Base-by-base conservation (phyloP, 139 green algal species). In the Chlamydomonas urium region DNA sequence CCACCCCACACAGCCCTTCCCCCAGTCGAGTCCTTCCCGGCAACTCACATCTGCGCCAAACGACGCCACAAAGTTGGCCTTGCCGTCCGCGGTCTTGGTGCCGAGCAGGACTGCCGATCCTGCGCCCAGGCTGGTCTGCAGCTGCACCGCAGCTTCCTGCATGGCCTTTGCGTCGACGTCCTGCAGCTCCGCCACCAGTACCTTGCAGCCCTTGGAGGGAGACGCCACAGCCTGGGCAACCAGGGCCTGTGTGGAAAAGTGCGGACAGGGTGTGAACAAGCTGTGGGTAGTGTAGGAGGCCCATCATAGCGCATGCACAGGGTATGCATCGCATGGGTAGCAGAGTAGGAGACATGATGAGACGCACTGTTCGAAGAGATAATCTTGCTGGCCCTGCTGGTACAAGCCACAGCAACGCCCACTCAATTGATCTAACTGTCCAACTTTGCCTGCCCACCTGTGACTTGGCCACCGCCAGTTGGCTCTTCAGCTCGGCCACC, bases 101-200 rank as follows among this genome's bases (percentile, higher is more conserved):
- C 73, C 82, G 71, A 98, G 85, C 70, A 97, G 56, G 63, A 96
- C 90, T 0, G 90, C 92, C 14, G 79, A 76, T 17, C 78, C 71
- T 42, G 93, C 91, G 2, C 87, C 87, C 38, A 97, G 45, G 53
- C 47, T 35, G 1, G 66, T 67, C 59, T 86, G 75, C 59, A 97
- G 79, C 10, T 70, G 45, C 48, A 80, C 63, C 1, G 92, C 90
- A 3, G 92, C 93, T 32, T 92, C 87, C 80, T 89, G 75, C 65
- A 94, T 76, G 28, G 83, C 78, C 75, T 92, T 92, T 26, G 81
- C 78, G 35, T 95, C 90, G 19, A 96, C 86, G 31, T 71, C 90
- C 2, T 68, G 85, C 66, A 98, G 69, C 56, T 85, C 60, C 0
- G 74, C 81, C 38, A 96, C 90, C 74, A 98, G 71, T 47, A 92